Conservation (phyloP, 2,329 filamentous ascomycete species). For the Hymenoscyphus linearis region DNA sequence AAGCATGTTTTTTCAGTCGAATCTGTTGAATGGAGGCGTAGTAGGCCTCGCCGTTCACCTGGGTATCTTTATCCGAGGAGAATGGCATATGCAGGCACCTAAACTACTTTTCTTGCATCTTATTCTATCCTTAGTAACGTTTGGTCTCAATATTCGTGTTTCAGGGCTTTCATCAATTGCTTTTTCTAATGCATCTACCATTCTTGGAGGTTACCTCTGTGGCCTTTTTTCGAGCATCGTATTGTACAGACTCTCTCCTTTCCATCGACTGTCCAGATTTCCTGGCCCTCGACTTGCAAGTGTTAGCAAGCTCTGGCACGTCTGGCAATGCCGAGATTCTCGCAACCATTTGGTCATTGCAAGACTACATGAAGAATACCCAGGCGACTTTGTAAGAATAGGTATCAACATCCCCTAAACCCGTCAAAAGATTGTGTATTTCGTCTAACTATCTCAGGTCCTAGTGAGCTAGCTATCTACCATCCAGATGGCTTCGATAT, state of each 20-base stretch:
- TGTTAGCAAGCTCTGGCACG: conserved; percentile 5
- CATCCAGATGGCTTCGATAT: conserved; percentile 37
- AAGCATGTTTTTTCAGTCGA: not conserved
- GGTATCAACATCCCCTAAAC: not conserved
- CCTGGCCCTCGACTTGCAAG: conserved; percentile 7
- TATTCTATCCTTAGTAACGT: not conserved
- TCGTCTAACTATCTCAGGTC: not conserved
- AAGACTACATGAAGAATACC: conserved; percentile 5
- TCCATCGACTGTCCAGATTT: conserved; percentile 8
- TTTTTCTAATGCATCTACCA: not conserved
- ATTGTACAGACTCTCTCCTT: conserved; percentile 4
- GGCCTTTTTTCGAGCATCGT: conserved; percentile 7
- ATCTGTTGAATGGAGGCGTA: not conserved
- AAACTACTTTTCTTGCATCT: not conserved
- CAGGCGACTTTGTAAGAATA: conserved; percentile 6
- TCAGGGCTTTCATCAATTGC: not conserved
- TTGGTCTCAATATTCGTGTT: not conserved
- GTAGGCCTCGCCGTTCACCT: conserved; percentile 2
- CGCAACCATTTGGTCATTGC: conserved; percentile 4
- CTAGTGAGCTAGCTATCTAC: conserved; percentile 11
- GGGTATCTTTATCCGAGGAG: conserved; percentile 3
- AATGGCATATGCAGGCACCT: conserved; percentile 1
- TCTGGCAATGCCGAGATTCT: not conserved
- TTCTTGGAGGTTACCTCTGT: not conserved
- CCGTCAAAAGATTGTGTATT: not conserved